A percentile compares a stretch with the other conserved stretches of the same genome.
phyloP scores from a whole-genome alignment of 805 yeast genomes.

The Candida pini region DNA sequence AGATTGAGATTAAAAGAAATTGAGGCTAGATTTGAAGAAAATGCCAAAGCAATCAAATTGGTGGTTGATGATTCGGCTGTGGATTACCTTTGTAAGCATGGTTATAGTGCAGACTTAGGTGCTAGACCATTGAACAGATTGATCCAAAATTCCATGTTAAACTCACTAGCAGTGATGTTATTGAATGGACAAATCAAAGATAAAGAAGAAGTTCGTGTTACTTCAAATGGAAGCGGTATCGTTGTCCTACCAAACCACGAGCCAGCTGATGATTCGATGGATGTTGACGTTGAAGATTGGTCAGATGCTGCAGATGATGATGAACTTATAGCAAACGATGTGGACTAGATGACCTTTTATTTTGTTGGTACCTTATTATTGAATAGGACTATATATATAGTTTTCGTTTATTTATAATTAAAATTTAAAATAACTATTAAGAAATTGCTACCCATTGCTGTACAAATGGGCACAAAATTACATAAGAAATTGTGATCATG shows the following conservation, averaged over 20 bases:
- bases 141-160: slow-evolving; percentile 83
- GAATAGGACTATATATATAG: too few species aligned
- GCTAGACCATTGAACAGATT: slow-evolving; percentile 94
- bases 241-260: slow-evolving; percentile 87
- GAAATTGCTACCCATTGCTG: too few species aligned
- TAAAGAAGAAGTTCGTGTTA: slow-evolving; percentile 76
- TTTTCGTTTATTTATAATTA: too few species aligned
- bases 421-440: too few species aligned
- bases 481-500: too few species aligned
- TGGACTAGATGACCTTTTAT: slow-evolving; percentile 13
- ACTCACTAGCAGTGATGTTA: slow-evolving; percentile 82
- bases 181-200: slow-evolving; percentile 83
- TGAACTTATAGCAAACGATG: slow-evolving; percentile 29
- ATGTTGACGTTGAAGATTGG: slow-evolving; percentile 55
- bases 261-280: slow-evolving; percentile 44
- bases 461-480: too few species aligned
- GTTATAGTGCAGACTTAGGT: slow-evolving; percentile 91
- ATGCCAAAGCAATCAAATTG: slow-evolving; percentile 72
- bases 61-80: slow-evolving; percentile 71
- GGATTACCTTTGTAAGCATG: slow-evolving; percentile 76
- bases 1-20: slow-evolving; percentile 79
- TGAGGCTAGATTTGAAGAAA: slow-evolving; percentile 76
- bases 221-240: slow-evolving; percentile 54
- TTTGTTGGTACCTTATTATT: not conserved
- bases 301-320: slow-evolving; percentile 53